A percentile compares a stretch with the other conserved stretches of the same genome.
Evolutionary conservation across 2,329 filamentous ascomycete species (phyloP).

Genomic region (Magnaporthiopsis rhizophila): DNA sequence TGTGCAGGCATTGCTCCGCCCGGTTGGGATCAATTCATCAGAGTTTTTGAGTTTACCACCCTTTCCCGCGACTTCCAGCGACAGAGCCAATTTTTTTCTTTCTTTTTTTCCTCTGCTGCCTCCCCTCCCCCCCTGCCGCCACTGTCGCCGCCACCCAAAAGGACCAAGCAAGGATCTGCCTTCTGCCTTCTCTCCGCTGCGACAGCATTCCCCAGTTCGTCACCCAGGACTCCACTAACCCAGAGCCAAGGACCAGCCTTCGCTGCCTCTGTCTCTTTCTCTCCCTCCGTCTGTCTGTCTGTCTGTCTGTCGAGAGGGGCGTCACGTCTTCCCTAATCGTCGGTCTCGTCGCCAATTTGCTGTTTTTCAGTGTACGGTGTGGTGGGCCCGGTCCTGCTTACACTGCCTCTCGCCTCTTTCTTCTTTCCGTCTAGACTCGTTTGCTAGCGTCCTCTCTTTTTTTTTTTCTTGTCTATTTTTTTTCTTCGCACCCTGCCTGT

Average conservation of each 20-base stretch:
- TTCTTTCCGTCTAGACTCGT: not conserved
- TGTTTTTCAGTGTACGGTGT: not conserved
- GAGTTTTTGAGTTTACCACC: not conserved
- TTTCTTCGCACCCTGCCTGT: not conserved
- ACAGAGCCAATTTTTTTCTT: not conserved
- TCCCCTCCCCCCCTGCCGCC: not conserved
- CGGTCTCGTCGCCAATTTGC: not conserved
- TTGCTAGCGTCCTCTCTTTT: constrained; percentile 3
- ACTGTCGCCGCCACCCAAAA: not conserved
- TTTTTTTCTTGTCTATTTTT: not conserved
- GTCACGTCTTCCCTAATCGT: not conserved
- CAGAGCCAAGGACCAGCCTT: not conserved
- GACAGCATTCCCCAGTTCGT: not conserved
- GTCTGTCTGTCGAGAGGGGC: not conserved
- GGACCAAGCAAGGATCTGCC: not conserved
- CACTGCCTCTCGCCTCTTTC: not conserved
- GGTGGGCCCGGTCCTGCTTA: not conserved
- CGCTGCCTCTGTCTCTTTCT: not conserved
- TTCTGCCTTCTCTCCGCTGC: not conserved
- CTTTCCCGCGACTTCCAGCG: not conserved
- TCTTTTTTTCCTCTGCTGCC: not conserved
- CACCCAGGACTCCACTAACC: not conserved
- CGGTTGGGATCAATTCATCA: not conserved
- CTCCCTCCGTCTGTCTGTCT: too few species aligned
- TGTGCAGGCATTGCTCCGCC: constrained; percentile 1